A percentile compares a stretch with the other conserved stretches of the same genome.
Conservation (phyloP, 148 eudicot genomes). For the Nepenthes mirabilis region DNA sequence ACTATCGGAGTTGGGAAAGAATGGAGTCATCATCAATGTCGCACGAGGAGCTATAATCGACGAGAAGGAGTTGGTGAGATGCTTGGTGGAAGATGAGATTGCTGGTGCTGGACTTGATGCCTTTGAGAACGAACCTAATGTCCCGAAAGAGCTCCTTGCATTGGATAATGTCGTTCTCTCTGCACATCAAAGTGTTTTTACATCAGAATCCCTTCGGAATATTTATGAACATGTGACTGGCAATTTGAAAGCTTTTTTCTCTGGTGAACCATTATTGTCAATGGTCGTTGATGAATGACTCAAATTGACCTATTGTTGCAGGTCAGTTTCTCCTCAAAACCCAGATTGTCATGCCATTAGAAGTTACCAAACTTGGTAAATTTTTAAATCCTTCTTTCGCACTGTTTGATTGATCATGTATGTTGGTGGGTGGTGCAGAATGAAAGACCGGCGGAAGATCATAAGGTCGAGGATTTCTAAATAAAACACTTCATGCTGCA, state of each 20-base stretch:
- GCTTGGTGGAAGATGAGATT: slow-evolving; percentile 39
- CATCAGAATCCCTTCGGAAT: slow-evolving; percentile 31
- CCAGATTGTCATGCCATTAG: too few relatives aligned
- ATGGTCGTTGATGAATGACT: slow-evolving; percentile 18
- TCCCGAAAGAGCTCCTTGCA: slow-evolving; percentile 37
- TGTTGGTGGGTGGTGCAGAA: too few relatives aligned
- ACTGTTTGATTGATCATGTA: too few relatives aligned
- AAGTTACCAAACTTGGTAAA: too few relatives aligned
- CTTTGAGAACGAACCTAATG: slow-evolving; percentile 56
- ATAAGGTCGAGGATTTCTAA: too few relatives aligned
- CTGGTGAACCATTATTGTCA: slow-evolving; percentile 34
- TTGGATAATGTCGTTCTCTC: slow-evolving; percentile 63
- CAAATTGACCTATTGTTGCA: background rate
- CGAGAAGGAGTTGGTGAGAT: slow-evolving; percentile 40
- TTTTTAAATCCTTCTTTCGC: too few relatives aligned
- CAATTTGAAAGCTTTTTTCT: slow-evolving; percentile 61
- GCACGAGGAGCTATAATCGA: slow-evolving; percentile 57
- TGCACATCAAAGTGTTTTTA: slow-evolving; percentile 40
- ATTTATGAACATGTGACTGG: slow-evolving; percentile 25
- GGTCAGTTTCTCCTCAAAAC: slow-evolving; percentile 6
- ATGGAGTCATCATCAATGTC: slow-evolving; percentile 48
- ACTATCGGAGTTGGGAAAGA: slow-evolving; percentile 40
- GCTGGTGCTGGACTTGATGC: slow-evolving; percentile 82
- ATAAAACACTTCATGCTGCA: too few relatives aligned
- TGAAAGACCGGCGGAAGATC: too few relatives aligned